Evolutionary conservation across 2,329 filamentous ascomycete genomes (phyloP), one percentile per base, ranked within the genome.

Genomic region (Aureobasidium melanogenum): DNA sequence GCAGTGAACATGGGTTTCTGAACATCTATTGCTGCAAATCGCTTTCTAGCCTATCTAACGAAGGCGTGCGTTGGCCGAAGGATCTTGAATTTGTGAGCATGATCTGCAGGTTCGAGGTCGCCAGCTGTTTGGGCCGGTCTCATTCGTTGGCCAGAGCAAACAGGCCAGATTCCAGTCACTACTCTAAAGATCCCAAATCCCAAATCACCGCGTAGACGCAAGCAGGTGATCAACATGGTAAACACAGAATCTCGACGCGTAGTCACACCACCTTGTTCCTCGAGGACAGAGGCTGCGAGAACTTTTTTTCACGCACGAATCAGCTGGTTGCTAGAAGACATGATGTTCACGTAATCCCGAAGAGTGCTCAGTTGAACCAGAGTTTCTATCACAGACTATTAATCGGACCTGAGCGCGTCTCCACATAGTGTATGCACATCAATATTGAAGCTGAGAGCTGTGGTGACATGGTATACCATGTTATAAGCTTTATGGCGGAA

Each of bases 361-460:
- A 38, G 22, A 47, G 54, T 28, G 54, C 54, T 57, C 36, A 26
- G 7, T n/a, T 38, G 41, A 15, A 38, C 28, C 54, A 43, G 19
- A 57, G 15, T 38, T 47, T 46, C 14, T 26, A 47, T n/a, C 44
- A 30, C 44, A 47, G 44, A 47, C 44, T 47, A 36, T 57, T 22
- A 47, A 10, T 15, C 41, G 54, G 54, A 22, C 41, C 38, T 36
- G 54, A 46, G 28, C 54, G 22, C 38, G 39, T 57, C 19, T 47
- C 54, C 54, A 57, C 54, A 46, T 57, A 41, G 41, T 57, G 30
- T 50, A 50, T 46, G 54, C 54, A 38, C 41, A 57, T 47, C 54
- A 57, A n/a, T 47, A 26, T 46, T 15, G 54, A 38, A 36, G 39
- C 41, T 47, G 41, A 47, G 22, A 30, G 38, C 52, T 24, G 24